Base-by-base conservation (phyloP, 306 rosid genomes). In the Pyrus communis region DNA sequence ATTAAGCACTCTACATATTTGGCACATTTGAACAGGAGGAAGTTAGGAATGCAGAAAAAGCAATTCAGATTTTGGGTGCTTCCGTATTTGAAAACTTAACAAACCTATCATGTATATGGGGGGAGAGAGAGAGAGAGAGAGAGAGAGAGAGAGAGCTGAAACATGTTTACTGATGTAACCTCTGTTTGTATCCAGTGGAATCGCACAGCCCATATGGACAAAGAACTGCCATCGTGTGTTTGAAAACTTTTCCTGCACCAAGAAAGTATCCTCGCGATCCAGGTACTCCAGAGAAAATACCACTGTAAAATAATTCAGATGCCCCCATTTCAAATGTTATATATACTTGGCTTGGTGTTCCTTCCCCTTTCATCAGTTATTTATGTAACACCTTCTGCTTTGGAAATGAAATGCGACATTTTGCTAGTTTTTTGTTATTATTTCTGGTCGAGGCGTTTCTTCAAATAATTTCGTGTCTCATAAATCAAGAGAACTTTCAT, bases 131-230 rank as follows among this genome's bases (percentile, higher is more conserved):
- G 27, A 10, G n/a, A 9, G 27, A 11, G 45, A 2, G 22, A 14
- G 14, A 19, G 45, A 2, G 31, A n/a, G 15, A 31, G 4, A 12
- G 22, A 30, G 11, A n/a, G 17, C 25, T 35, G 18, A 18, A 17
- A 17, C 15, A 25, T 30, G 70, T 69, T 71, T 62, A 11, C 52
- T 76, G 9, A 70, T 31, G 19, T 42, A 52, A 10, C 72, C 31
- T 75, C 49, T 68, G 9, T 77, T 71, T 46, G 66, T 58, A 9
- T 43, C 70, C 89, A 91, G 96, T 95, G 83, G 96, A 90, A 85
- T 92, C 97, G 14, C 91, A 82, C 75, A 90, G 97, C 74, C 97
- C 92, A 13, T 78, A 83, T 73, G 96, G 96, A 70, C 98, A 89
- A 84, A 91, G 97, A 73, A 95, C 96, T 55, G 97, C 86, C 52